phyloP scores from a whole-genome alignment of 805 yeast genomes.

The Yarrowia bubula region DNA sequence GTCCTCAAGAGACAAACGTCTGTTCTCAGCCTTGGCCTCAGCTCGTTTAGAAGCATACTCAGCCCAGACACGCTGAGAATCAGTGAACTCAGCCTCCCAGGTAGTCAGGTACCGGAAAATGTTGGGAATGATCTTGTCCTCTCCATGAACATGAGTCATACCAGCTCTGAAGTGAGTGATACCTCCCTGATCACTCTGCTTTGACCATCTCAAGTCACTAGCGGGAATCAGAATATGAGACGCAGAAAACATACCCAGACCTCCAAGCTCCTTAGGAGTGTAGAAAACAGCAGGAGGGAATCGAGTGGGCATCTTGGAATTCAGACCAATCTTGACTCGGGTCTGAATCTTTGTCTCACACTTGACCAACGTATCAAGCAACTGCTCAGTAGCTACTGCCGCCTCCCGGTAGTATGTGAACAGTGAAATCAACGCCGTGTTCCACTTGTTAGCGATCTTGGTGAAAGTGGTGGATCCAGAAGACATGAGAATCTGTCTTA shows the following conservation, averaged over 20 bases:
- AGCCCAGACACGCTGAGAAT: slow-evolving; percentile 96
- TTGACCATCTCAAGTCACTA: slow-evolving; percentile 85
- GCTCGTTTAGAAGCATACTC: slow-evolving; percentile 88
- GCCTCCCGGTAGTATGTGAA: slow-evolving; percentile 94
- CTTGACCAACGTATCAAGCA: slow-evolving; percentile 79
- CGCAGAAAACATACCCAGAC: slow-evolving; percentile 96
- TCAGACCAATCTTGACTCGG: slow-evolving; percentile 88
- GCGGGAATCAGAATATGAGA: slow-evolving; percentile 94
- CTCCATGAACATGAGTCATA: slow-evolving; percentile 67
- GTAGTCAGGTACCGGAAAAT: slow-evolving; percentile 87
- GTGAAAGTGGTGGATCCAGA: slow-evolving; percentile 95
- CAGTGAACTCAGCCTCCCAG: slow-evolving; percentile 95
- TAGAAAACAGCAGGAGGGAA: slow-evolving; percentile 99
- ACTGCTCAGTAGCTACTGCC: slow-evolving; percentile 71
- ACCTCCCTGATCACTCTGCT: slow-evolving; percentile 84
- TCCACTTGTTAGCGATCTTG: slow-evolving; percentile 94
- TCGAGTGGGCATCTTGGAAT: slow-evolving; percentile 97
- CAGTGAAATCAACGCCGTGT: slow-evolving; percentile 79
- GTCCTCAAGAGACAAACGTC: slow-evolving; percentile 87
- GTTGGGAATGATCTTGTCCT: slow-evolving; percentile 80
- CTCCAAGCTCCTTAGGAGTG: slow-evolving; percentile 96
- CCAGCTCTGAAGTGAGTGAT: slow-evolving; percentile 93
- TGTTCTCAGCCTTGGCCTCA: slow-evolving; percentile 80
- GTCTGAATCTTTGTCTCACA: slow-evolving; percentile 93
- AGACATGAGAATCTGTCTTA: slow-evolving; percentile 88